phyloP scores from a whole-genome alignment of 1,284 basidiomycete species.

The Cryptococcus floricola region DNA sequence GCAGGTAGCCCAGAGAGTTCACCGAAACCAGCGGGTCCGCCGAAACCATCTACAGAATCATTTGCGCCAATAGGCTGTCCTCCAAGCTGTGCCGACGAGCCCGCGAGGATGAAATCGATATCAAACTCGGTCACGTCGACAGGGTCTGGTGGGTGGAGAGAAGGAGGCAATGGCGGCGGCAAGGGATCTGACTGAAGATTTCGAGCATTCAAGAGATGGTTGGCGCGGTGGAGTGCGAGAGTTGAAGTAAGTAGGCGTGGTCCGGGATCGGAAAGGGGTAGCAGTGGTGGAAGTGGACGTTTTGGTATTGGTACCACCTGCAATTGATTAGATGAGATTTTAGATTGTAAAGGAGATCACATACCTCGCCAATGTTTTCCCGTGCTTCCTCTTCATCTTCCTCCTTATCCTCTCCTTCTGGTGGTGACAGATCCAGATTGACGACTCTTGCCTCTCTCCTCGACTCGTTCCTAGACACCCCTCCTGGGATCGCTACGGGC shows the following conservation, averaged over 20 bases:
- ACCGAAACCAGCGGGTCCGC: background rate
- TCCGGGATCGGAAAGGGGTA: slow-evolving; percentile 49
- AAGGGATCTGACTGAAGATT: slow-evolving; percentile 46
- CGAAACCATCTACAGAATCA: background rate
- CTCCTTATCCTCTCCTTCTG: slow-evolving; percentile 17
- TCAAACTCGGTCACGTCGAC: slow-evolving; percentile 51
- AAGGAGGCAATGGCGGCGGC: slow-evolving; percentile 46
- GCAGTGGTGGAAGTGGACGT: slow-evolving; percentile 44
- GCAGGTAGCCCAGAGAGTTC: slow-evolving; percentile 4
- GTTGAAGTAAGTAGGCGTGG: slow-evolving; percentile 47
- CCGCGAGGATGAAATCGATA: slow-evolving; percentile 51
- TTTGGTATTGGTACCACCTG: slow-evolving; percentile 6
- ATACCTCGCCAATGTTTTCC: slow-evolving; percentile 4
- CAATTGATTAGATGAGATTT: background rate
- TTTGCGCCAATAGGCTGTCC: slow-evolving; percentile 12
- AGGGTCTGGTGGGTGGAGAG: slow-evolving; percentile 47
- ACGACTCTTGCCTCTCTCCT: slow-evolving; percentile 1
- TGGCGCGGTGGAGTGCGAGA: slow-evolving; percentile 46
- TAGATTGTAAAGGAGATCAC: background rate
- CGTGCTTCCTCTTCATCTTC: slow-evolving; percentile 21
- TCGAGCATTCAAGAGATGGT: slow-evolving; percentile 42
- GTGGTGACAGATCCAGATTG: background rate
- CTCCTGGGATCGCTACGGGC: slow-evolving; percentile 38
- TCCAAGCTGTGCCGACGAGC: slow-evolving; percentile 40
- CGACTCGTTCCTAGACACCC: slow-evolving; percentile 18